Evolutionary conservation across 345 rosid species (phyloP).

Genomic region (Conringia planisiliqua): DNA sequence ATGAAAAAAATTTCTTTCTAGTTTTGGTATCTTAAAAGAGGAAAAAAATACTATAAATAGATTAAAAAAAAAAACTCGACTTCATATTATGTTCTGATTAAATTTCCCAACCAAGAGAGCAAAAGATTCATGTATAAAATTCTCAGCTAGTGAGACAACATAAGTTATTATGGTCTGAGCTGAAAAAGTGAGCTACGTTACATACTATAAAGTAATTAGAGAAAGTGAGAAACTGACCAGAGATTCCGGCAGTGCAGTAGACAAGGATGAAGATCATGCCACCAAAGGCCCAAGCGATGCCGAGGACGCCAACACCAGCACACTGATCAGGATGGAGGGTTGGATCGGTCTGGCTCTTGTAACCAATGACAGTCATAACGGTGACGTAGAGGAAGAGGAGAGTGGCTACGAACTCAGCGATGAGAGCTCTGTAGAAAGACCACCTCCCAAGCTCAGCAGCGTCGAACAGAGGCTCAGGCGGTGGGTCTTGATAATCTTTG

Average conservation of each 20-base stretch:
- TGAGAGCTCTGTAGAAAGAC: constrained; percentile 87
- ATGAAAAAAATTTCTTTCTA: no score
- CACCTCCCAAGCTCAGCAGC: constrained; percentile 56
- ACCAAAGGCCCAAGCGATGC: constrained; percentile 91
- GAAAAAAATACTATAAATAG: background rate
- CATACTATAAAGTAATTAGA: no score
- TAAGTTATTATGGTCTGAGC: background rate
- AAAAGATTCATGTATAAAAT: background rate
- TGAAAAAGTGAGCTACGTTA: no score
- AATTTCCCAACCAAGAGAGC: background rate
- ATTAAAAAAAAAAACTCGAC: background rate
- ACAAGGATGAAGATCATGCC: constrained; percentile 86
- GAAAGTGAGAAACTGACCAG: constrained; percentile 48
- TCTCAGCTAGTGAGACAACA: background rate
- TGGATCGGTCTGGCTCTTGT: constrained; percentile 51
- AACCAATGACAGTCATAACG: constrained; percentile 81
- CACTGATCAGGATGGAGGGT: constrained; percentile 37
- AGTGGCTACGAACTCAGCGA: constrained; percentile 85
- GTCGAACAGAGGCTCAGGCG: constrained; percentile 65
- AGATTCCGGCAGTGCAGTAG: constrained; percentile 93
- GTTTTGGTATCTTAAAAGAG: background rate
- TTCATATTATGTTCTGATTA: background rate
- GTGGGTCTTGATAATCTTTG: constrained; percentile 85
- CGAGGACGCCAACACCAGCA: constrained; percentile 68
- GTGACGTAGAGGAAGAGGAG: constrained; percentile 73